Evolutionary conservation across 345 rosid species (phyloP).

Genomic region (Sisymbrium altissimum): DNA sequence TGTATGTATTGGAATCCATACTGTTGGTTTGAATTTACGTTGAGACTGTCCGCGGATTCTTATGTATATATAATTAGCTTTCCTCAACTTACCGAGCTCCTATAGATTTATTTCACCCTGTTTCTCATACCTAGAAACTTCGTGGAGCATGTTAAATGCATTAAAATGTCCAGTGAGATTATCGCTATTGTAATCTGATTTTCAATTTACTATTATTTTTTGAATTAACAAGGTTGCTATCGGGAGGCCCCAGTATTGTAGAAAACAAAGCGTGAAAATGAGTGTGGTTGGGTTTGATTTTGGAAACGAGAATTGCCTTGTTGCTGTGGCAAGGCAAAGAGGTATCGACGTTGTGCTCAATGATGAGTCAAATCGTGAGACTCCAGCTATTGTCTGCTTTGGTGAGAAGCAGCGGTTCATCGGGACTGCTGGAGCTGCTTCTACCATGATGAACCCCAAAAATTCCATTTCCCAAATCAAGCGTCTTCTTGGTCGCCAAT

Average conservation of each 20-base stretch:
- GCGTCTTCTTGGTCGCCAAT: slow-evolving; percentile 72
- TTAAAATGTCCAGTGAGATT: too few species aligned
- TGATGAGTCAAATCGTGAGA: slow-evolving; percentile 97
- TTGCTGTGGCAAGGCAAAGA: slow-evolving; percentile 98
- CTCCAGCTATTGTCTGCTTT: slow-evolving; percentile 90
- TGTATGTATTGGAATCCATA: not conserved
- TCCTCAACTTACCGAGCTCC: too few species aligned
- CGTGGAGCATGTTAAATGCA: too few species aligned
- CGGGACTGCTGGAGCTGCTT: slow-evolving; percentile 97
- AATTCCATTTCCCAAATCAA: slow-evolving; percentile 85
- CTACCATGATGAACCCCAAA: slow-evolving; percentile 90
- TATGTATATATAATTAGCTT: too few species aligned
- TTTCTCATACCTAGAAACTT: too few species aligned
- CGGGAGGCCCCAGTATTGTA: not conserved
- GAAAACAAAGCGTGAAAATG: slow-evolving; percentile 44
- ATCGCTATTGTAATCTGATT: too few species aligned
- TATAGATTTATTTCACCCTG: too few species aligned
- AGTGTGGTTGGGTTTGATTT: slow-evolving; percentile 97
- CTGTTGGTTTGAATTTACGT: not conserved
- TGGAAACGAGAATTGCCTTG: slow-evolving; percentile 93
- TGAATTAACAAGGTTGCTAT: not conserved
- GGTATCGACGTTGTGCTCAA: slow-evolving; percentile 98
- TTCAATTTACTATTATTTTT: too few species aligned
- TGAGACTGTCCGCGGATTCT: not conserved
- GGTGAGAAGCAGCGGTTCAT: slow-evolving; percentile 96